Percentiles rank a stretch among this genome's conserved stretches.
Conservation (phyloP, 495 filamentous ascomycete species). For the Hypoxylon lenormandii region DNA sequence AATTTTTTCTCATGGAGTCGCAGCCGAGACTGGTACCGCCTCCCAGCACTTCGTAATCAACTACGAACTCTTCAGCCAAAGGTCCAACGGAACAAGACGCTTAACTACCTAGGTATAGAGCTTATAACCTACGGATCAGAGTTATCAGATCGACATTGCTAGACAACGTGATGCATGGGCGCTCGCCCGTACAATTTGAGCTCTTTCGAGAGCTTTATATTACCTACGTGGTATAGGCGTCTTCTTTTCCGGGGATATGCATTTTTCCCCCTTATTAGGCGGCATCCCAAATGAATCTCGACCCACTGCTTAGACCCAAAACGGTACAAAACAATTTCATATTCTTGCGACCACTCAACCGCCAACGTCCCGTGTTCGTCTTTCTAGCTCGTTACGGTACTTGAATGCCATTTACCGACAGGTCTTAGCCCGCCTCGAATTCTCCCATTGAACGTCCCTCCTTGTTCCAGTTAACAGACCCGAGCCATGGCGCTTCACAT, state of each 20-base stretch:
- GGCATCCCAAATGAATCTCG: conserved; percentile 49
- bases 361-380: conserved; percentile 29
- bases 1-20: background rate
- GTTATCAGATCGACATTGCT: conserved; percentile 1
- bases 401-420: conserved; percentile 41
- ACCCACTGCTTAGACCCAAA: conserved; percentile 42
- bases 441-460: conserved; percentile 28
- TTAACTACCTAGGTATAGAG: conserved; percentile 9
- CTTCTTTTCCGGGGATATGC: conserved; percentile 45
- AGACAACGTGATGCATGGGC: conserved; percentile 4
- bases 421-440: conserved; percentile 36
- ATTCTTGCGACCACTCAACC: conserved; percentile 32
- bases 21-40: background rate
- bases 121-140: conserved; percentile 7
- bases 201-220: conserved; percentile 13
- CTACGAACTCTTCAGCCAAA: conserved; percentile 14
- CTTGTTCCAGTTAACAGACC: conserved; percentile 6
- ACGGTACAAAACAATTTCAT: conserved; percentile 45
- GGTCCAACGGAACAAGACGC: conserved; percentile 1
- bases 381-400: conserved; percentile 37
- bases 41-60: conserved; percentile 21
- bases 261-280: conserved; percentile 48
- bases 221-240: conserved; percentile 35
- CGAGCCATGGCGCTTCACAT: conserved; percentile 39
- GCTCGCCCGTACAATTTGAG: conserved; percentile 13